phyloP scores from a whole-genome alignment of 345 rosid genomes.

The Linum usitatissimum region DNA sequence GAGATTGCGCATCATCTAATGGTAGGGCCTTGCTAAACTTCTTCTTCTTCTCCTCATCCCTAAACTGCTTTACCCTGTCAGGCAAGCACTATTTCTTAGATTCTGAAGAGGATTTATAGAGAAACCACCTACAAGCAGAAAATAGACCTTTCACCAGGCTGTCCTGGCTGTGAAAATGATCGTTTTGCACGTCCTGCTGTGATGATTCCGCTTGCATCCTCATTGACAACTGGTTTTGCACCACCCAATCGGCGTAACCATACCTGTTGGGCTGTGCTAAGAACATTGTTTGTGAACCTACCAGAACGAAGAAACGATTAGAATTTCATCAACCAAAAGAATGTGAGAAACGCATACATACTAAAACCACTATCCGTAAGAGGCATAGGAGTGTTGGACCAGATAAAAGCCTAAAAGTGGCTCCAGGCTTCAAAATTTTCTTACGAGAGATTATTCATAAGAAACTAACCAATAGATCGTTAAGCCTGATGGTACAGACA shows the following conservation, averaged over 20 bases:
- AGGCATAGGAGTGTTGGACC: not conserved
- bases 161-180: slow-evolving; percentile 58
- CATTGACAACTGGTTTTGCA: slow-evolving; percentile 69
- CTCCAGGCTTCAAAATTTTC: not conserved
- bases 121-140: not conserved
- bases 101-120: slow-evolving; percentile 8
- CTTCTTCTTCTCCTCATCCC: slow-evolving; percentile 57
- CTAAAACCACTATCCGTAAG: not conserved
- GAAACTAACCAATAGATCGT: slow-evolving; percentile 89
- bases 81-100: slow-evolving; percentile 14
- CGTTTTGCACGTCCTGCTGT: slow-evolving; percentile 93
- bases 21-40: slow-evolving; percentile 45
- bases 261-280: slow-evolving; percentile 94
- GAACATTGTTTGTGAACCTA: slow-evolving; percentile 92
- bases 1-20: slow-evolving; percentile 31
- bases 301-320: slow-evolving; percentile 13
- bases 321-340: not conserved
- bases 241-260: slow-evolving; percentile 97
- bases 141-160: slow-evolving; percentile 60
- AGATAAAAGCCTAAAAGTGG: not conserved
- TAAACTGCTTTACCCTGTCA: slow-evolving; percentile 66
- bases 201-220: slow-evolving; percentile 75
- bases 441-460: slow-evolving; percentile 5
- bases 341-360: not conserved
- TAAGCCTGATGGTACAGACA: slow-evolving; percentile 98